A percentile compares a stretch with the other conserved stretches of the same genome.
Evolutionary conservation across 1,139 yeast species (phyloP).

Genomic region (Pichia sorboxylosa): DNA sequence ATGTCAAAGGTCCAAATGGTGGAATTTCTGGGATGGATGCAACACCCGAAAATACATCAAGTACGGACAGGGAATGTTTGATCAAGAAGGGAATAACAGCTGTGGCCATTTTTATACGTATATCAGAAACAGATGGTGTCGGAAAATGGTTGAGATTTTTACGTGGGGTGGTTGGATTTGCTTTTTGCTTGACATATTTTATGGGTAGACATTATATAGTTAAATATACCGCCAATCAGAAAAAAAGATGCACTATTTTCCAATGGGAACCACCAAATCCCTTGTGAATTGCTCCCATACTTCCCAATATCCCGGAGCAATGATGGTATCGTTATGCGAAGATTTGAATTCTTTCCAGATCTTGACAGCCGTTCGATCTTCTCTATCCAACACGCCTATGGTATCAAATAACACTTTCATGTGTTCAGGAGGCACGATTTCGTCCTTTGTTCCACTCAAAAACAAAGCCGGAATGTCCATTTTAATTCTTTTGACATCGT

Average conservation of each 20-base stretch:
- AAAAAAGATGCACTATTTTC: conserved; percentile 8
- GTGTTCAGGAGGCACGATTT: conserved; percentile 82
- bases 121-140: conserved; percentile 39
- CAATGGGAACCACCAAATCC: conserved; percentile 18
- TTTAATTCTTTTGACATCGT: conserved; percentile 41
- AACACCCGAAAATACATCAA: conserved; percentile 61
- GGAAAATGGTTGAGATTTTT: conserved; percentile 30
- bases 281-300: conserved; percentile 45
- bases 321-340: conserved; percentile 69
- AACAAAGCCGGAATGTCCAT: conserved; percentile 54
- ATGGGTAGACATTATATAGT: conserved; percentile 29
- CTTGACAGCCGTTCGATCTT: conserved; percentile 23
- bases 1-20: conserved; percentile 81
- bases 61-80: conserved; percentile 73
- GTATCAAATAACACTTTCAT: conserved; percentile 52
- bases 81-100: conserved; percentile 58
- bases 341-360: conserved; percentile 46
- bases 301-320: conserved; percentile 68
- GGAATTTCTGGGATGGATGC: conserved; percentile 62
- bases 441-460: conserved; percentile 68
- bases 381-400: conserved; percentile 28
- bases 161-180: conserved; percentile 70
- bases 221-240: background rate
- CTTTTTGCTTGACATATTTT: conserved; percentile 44
- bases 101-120: conserved; percentile 50